phyloP scores from a whole-genome alignment of 2,329 filamentous ascomycete species.

The Pseudogymnoascus sp. region DNA sequence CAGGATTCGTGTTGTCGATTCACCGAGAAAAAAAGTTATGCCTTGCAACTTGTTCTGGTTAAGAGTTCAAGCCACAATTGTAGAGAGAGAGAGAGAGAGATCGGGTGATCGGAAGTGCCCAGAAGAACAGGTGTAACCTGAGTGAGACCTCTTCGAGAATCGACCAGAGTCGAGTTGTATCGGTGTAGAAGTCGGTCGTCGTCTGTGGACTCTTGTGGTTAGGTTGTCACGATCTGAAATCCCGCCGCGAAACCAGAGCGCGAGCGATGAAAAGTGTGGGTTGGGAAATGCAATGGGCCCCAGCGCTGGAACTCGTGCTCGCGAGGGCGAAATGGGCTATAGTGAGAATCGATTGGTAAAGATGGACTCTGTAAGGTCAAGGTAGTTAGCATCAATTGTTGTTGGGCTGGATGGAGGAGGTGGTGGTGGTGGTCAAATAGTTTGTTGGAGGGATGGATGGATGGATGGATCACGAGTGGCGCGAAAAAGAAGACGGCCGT shows the following conservation, averaged over 20 bases:
- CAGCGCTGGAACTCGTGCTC: background rate
- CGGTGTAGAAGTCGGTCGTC: background rate
- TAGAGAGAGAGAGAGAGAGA: background rate
- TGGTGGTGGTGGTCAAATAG: background rate
- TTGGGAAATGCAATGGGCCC: background rate
- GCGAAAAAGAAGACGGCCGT: background rate
- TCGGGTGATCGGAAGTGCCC: background rate
- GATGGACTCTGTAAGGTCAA: background rate
- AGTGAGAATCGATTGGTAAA: background rate
- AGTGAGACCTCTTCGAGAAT: background rate
- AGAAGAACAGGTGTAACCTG: background rate
- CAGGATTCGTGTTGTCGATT: background rate
- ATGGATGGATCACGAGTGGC: background rate
- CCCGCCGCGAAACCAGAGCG: background rate
- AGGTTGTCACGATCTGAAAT: background rate
- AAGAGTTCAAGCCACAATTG: background rate
- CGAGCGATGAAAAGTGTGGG: background rate
- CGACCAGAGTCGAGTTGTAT: background rate
- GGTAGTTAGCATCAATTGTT: background rate
- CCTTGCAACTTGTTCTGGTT: conserved; percentile 6
- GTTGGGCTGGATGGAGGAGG: background rate
- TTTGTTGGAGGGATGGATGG: background rate
- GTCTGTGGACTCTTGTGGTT: background rate
- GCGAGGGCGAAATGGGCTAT: background rate
- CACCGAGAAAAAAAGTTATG: background rate